Evolutionary conservation across 306 rosid genomes (phyloP).

Genomic region (Aeschynomene evenia): DNA sequence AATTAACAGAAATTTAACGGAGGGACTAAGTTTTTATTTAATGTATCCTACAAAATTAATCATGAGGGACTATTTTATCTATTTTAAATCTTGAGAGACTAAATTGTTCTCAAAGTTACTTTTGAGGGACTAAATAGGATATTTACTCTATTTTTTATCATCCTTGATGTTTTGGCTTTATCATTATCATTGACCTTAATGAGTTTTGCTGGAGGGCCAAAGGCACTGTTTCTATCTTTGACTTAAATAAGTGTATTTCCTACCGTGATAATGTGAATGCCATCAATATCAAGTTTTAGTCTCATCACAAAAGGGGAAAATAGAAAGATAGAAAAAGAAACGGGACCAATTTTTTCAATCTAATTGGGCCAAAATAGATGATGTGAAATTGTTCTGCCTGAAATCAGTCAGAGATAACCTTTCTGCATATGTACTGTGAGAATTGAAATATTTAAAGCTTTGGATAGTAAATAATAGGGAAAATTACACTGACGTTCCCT

Average conservation of each 20-base stretch:
- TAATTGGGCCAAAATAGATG: constrained; percentile 5
- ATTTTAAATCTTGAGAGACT: too few relatives aligned
- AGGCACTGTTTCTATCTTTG: constrained; percentile 7
- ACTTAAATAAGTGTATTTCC: constrained; percentile 13
- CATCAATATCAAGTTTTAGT: not conserved
- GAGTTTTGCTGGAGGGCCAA: not conserved
- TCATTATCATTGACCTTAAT: constrained; percentile 25
- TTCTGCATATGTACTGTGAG: not conserved
- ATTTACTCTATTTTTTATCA: too few relatives aligned
- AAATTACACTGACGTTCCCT: too few relatives aligned
- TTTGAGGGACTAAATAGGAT: too few relatives aligned
- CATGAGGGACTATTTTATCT: too few relatives aligned
- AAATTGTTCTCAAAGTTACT: too few relatives aligned
- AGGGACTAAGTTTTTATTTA: too few relatives aligned
- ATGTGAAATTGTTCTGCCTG: not conserved
- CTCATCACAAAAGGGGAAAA: not conserved
- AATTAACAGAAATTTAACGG: too few relatives aligned
- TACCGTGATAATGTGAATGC: constrained; percentile 20
- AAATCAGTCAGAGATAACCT: constrained; percentile 10
- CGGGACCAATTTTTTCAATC: constrained; percentile 7
- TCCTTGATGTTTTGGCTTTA: constrained; percentile 6
- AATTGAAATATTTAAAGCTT: constrained; percentile 7
- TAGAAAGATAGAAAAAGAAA: not conserved
- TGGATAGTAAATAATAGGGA: not conserved
- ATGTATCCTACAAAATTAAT: too few relatives aligned